Percentiles rank a stretch among this genome's conserved stretches.
Evolutionary conservation across 2,329 filamentous ascomycete genomes (phyloP).

Genomic region (Clarireedia monteithiana): DNA sequence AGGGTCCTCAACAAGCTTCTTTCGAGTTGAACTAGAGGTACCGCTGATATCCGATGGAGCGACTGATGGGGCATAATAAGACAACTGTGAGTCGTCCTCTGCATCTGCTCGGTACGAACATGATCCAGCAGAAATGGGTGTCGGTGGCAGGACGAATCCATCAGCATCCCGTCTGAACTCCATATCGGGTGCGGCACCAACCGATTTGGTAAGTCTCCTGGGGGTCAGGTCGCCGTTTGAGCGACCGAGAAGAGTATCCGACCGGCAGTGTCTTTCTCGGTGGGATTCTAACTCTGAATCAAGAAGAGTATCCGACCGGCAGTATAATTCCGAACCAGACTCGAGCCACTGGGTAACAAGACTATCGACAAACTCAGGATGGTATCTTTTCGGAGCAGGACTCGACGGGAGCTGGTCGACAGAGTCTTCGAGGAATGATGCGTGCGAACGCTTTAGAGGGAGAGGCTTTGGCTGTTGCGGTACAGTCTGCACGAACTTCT

Average conservation of each 20-base stretch:
- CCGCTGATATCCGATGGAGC: not conserved
- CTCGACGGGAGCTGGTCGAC: slow-evolving; percentile 14
- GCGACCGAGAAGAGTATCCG: slow-evolving; percentile 22
- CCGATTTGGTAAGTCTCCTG: slow-evolving; percentile 19
- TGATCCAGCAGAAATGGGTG: slow-evolving; percentile 30
- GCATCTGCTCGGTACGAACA: slow-evolving; percentile 10
- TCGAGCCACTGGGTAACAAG: slow-evolving; percentile 22
- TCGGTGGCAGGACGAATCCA: slow-evolving; percentile 55
- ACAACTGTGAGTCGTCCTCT: slow-evolving; percentile 8
- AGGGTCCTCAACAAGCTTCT: slow-evolving; percentile 20
- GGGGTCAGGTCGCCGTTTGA: slow-evolving; percentile 18
- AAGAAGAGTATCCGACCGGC: slow-evolving; percentile 25
- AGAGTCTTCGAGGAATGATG: slow-evolving; percentile 19
- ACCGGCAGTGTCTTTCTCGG: slow-evolving; percentile 23
- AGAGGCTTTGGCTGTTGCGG: slow-evolving; percentile 17
- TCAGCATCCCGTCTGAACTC: slow-evolving; percentile 46
- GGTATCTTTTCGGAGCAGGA: slow-evolving; percentile 14
- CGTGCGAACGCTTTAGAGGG: slow-evolving; percentile 8
- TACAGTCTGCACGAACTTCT: slow-evolving; percentile 15
- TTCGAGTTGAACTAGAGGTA: slow-evolving; percentile 15
- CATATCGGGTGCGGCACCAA: slow-evolving; percentile 14
- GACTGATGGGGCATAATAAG: slow-evolving; percentile 4
- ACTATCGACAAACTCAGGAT: slow-evolving; percentile 20
- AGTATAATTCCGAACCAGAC: slow-evolving; percentile 16
- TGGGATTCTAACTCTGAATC: slow-evolving; percentile 17